phyloP scores from a whole-genome alignment of 2,329 filamentous ascomycete genomes.

The Pseudocercospora cruenta region DNA sequence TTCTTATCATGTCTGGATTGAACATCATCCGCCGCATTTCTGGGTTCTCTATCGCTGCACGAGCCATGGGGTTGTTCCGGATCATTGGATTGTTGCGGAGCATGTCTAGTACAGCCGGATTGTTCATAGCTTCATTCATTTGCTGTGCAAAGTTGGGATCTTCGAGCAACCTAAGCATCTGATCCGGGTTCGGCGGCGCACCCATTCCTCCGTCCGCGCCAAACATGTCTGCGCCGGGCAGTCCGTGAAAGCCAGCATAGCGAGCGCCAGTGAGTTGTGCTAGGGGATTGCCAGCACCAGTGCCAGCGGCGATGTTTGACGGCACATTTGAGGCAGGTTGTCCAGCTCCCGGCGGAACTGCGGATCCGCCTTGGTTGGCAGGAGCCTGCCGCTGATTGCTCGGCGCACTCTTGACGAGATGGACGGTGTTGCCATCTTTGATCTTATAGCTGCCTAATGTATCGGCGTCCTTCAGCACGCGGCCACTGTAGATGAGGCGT shows the following conservation, averaged over 20 bases:
- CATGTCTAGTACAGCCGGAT: conserved; percentile 91
- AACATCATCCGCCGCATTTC: conserved; percentile 91
- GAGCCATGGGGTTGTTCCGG: conserved; percentile 83
- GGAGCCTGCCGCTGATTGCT: conserved; percentile 73
- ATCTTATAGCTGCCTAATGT: conserved; percentile 86
- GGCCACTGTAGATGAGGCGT: conserved; percentile 94
- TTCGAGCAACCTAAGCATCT: conserved; percentile 80
- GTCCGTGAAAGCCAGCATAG: conserved; percentile 87
- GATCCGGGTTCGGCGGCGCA: conserved; percentile 77
- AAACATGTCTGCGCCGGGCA: conserved; percentile 86
- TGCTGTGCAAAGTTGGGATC: conserved; percentile 84
- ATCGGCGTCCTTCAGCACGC: conserved; percentile 94
- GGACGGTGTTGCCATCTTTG: conserved; percentile 92
- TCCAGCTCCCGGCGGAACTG: conserved; percentile 45
- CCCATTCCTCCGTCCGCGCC: conserved; percentile 96
- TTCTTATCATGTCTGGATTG: conserved; percentile 80
- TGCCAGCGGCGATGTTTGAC: conserved; percentile 77
- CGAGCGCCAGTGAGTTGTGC: conserved; percentile 89
- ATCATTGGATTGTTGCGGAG: conserved; percentile 69
- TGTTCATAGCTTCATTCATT: conserved; percentile 93
- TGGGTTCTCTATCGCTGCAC: conserved; percentile 85
- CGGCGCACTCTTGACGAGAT: conserved; percentile 93
- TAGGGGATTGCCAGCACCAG: conserved; percentile 81
- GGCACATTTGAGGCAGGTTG: conserved; percentile 65
- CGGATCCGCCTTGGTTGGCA: conserved; percentile 52